Base-by-base conservation (phyloP, 805 yeast genomes). In the Millerago galiae region DNA sequence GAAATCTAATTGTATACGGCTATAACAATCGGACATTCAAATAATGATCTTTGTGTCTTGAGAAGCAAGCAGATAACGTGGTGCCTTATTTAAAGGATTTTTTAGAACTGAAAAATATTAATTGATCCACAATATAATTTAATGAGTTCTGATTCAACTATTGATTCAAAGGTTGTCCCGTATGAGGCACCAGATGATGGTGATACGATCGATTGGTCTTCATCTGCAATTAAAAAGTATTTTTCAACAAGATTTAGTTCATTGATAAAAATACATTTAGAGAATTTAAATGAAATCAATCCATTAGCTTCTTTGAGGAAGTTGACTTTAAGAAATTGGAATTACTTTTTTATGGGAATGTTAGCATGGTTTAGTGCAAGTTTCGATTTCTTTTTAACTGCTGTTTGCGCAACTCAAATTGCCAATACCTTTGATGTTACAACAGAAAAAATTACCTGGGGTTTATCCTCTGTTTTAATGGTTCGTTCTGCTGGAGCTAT, bases 391-490 rank as follows among this genome's bases (percentile, higher is more conserved):
- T 83, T 83, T 57, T 61, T 76, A 14, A 81, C 80, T 6, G 71
- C 83, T 16, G 68, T 80, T 35, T 72, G 78, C 38, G 79, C 75
- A 10, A 46, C 71, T 1, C 60, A 63, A 10, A 68, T 82, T 40
- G 83, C 86, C 17, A 53, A 60, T 28, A 57, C 72, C 4, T 70
- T 82, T 43, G 64, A 65, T 34, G 67, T 61, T n/a, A 39, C 67
- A 4, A 70, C 75, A 17, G 64, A 67, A 25, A 74, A 72, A 37
- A 71, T 82, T 49, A 78, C 87, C 7, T 81, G 86, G 85, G 89
- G 88, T 39, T 69, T 83, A 45, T 79, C 86, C n/a, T 69, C 82
- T 44, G 88, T 81, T 28, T 69, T 82, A 34, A 81, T 82, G 86
- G 69, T 82, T 43, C 69, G 89, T 43, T 74, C 85, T 2, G 77